Evolutionary conservation across 306 rosid genomes (phyloP), one percentile per base, ranked within the genome.

Genomic region (Citrullus colocynthis): DNA sequence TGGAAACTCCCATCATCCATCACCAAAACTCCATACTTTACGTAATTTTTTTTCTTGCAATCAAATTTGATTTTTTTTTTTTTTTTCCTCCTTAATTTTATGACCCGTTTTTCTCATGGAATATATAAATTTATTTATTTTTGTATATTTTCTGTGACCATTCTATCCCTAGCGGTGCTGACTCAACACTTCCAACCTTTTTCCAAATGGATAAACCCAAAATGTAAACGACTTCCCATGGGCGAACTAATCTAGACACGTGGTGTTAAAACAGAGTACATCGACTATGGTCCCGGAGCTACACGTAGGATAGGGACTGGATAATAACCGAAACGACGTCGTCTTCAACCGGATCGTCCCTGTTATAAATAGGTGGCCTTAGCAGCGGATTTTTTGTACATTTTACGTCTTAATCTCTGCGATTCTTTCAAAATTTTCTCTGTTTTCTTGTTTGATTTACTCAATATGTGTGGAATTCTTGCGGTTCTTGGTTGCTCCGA

Each of bases 401-500:
- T 32, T 52, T 32, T 21, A 20, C 57, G 57, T 70, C 8, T 45
- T 70, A 13, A 9, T 78, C 2, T 15, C 82, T 18, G 28, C 3
- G 30, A 17, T 10, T 37, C 10, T 4, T 34, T 69, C 48, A 41
- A 41, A 41, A 41, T 0, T 6, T 42, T 10, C 48, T 42, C 36
- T 66, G 9, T 24, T 9, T 4, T 65, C 11, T 34, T 30, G 14
- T 8, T 32, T 14, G 11, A 2, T 62, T 13, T 15, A 16, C 70
- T 63, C 37, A 58, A 49, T 80, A 96, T 92, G 99, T 96, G 99
- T 87, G 99, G 99, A 76, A 96, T 96, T 24, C 96, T 96, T 54
- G 98, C 98, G 24, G 93, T 96, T 37, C 96, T 96, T 72, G 97
- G 99, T 36, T 96, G 99, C 83, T 77, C 97, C 20, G 99, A 91